phyloP scores from a whole-genome alignment of 257 asterid genomes.

The Solanum verrucosum region DNA sequence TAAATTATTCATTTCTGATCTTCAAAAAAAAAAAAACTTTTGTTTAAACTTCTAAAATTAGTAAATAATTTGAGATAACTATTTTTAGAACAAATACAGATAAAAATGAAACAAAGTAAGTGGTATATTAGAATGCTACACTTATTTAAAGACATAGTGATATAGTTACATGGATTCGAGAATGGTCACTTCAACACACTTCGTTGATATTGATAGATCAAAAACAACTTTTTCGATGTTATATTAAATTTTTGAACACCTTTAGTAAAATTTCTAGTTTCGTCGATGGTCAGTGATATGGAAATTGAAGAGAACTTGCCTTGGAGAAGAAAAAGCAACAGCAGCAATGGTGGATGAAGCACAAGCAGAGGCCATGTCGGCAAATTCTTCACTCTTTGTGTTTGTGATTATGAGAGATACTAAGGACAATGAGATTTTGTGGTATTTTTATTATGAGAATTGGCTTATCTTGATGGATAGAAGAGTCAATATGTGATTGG shows the following conservation, averaged over 20 bases:
- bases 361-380: conserved; percentile 74
- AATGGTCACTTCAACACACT: too few relatives aligned
- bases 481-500: conserved; percentile 59
- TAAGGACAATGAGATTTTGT: background rate
- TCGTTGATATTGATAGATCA: background rate
- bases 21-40: too few relatives aligned
- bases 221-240: too few relatives aligned
- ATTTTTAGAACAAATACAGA: too few relatives aligned
- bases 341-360: conserved; percentile 94
- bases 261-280: too few relatives aligned
- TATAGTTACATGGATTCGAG: too few relatives aligned
- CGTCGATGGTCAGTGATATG: background rate
- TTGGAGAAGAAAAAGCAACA: conserved; percentile 68
- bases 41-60: too few relatives aligned
- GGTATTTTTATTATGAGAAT: conserved; percentile 11
- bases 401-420: background rate
- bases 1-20: background rate
- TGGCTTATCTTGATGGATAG: conserved; percentile 73
- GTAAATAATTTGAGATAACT: too few relatives aligned
- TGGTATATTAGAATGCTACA: conserved; percentile 6
- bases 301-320: conserved; percentile 32
- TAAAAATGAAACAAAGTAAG: too few relatives aligned
- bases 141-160: background rate
- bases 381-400: background rate
- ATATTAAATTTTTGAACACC: too few relatives aligned